phyloP scores from a whole-genome alignment of 768 basidiomycete genomes.

The Termitomyces sp. region DNA sequence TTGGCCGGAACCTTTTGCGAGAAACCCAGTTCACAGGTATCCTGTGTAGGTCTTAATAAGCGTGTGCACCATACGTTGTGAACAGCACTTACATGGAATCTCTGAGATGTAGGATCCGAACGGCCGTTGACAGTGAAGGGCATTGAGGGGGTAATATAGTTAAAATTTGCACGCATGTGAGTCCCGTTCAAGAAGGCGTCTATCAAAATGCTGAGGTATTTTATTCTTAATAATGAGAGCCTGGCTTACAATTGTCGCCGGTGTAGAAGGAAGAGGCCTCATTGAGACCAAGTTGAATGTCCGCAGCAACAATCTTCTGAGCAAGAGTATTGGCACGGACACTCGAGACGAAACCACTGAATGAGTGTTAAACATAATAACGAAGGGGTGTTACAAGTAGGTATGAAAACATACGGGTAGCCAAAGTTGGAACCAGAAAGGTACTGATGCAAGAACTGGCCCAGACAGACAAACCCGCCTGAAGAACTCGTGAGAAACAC shows the following conservation, averaged over 20 bases:
- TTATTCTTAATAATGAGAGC: not conserved
- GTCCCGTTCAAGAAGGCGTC: slow-evolving; percentile 50
- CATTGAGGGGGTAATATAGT: slow-evolving; percentile 44
- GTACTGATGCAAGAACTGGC: slow-evolving; percentile 57
- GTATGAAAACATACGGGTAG: slow-evolving; percentile 42
- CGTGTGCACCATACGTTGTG: not conserved
- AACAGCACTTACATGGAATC: slow-evolving; percentile 39
- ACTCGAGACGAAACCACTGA: slow-evolving; percentile 57
- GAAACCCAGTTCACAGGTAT: slow-evolving; percentile 41
- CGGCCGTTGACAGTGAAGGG: slow-evolving; percentile 44
- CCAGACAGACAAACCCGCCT: slow-evolving; percentile 66
- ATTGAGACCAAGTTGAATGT: slow-evolving; percentile 45
- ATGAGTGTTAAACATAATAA: not conserved
- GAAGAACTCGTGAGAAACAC: slow-evolving; percentile 1
- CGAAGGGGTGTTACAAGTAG: not conserved
- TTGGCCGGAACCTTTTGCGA: slow-evolving; percentile 37
- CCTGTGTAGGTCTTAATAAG: slow-evolving; percentile 24
- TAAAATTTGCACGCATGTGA: slow-evolving; percentile 33
- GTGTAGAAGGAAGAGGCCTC: slow-evolving; percentile 41
- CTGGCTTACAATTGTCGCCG: slow-evolving; percentile 48
- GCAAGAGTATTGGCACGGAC: slow-evolving; percentile 56
- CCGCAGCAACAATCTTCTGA: slow-evolving; percentile 53
- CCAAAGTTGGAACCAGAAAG: slow-evolving; percentile 50
- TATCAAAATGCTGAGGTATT: slow-evolving; percentile 15
- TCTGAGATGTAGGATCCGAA: slow-evolving; percentile 44